Percentiles rank a stretch among this genome's conserved stretches.
Evolutionary conservation across 768 basidiomycete genomes (phyloP).

Genomic region (Phylloporus sp.): DNA sequence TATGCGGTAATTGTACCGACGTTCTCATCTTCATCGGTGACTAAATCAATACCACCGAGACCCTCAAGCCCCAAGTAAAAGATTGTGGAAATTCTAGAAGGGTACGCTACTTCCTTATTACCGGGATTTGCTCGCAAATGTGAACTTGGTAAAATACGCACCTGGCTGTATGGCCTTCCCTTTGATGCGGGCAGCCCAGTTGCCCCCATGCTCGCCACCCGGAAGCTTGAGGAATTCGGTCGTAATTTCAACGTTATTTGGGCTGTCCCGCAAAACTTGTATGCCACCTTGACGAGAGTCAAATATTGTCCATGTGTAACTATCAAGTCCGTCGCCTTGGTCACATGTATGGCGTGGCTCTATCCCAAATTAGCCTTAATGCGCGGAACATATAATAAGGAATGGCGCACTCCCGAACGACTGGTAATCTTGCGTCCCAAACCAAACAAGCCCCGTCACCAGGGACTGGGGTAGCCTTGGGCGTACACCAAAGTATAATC

Average conservation of each 20-base stretch:
- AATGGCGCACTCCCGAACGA: constrained; percentile 56
- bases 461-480: constrained; percentile 85
- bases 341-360: constrained; percentile 85
- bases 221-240: constrained; percentile 85
- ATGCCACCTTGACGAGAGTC: constrained; percentile 83
- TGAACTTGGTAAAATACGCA: constrained; percentile 21
- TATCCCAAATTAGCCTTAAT: constrained; percentile 25
- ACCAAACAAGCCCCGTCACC: constrained; percentile 93
- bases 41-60: constrained; percentile 74
- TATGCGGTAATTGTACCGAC: constrained; percentile 38
- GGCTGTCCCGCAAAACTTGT: constrained; percentile 74
- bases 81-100: constrained; percentile 68
- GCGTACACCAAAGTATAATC: constrained; percentile 91
- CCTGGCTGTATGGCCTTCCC: constrained; percentile 71
- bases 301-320: constrained; percentile 85
- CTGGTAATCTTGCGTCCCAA: constrained; percentile 80
- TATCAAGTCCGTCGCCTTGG: constrained; percentile 73
- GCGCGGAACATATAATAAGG: not conserved
- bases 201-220: constrained; percentile 77
- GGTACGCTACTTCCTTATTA: constrained; percentile 29
- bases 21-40: constrained; percentile 68
- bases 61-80: constrained; percentile 91
- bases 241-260: constrained; percentile 81
- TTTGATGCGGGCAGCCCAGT: constrained; percentile 82
- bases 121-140: constrained; percentile 20